Base-by-base conservation (phyloP, 352 stramenopile genomes). In the Phytopythium vexans region DNA sequence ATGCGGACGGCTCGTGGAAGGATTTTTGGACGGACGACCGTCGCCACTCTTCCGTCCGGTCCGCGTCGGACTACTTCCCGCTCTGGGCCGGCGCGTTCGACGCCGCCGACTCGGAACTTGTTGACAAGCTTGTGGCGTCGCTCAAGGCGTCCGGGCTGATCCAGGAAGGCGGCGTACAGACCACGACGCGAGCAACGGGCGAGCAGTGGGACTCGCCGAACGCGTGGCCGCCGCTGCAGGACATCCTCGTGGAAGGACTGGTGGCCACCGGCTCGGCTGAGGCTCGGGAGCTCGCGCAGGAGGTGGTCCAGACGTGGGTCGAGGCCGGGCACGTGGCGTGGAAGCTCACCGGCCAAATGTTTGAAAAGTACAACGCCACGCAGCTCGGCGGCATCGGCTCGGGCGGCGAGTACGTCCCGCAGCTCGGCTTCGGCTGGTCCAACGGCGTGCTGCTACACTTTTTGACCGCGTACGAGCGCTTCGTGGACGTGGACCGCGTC, bases 201-300 rank as follows among this genome's bases (percentile, higher is more conserved):
- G 78, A 96, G 51, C 88, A 96, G 70, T 96, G 88, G 88, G 81
- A 92, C 43, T 70, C 81, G 21, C 88, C 88, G 0, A 95, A 95
- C 38, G 82, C 82, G 27, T 96, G 88, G 88, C 77, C 88, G 1
- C 88, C 88, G 0, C 70, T 92, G 60, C 83, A 94, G 53, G 73
- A 90, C 50, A 82, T 94, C 32, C 44, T 93, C 36, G 68, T 95
- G 11, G 79, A 92, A 71, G 88, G 84, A 1, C 65, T 96, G 50
- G 55, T 86, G 14, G 63, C 70, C 0, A 60, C 76, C 41, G 77
- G 82, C 48, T 75, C 66, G 0, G 53, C 56, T 0, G 68, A 86
- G 49, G 69, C 82, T 32, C 64, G 77, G 27, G 56, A 59, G 39
- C 61, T 94, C 35, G 81, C 78, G 6, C 66, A 66, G 1, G 54